Conservation (phyloP, 2,329 filamentous ascomycete genomes). For the Pyricularia grisea region DNA sequence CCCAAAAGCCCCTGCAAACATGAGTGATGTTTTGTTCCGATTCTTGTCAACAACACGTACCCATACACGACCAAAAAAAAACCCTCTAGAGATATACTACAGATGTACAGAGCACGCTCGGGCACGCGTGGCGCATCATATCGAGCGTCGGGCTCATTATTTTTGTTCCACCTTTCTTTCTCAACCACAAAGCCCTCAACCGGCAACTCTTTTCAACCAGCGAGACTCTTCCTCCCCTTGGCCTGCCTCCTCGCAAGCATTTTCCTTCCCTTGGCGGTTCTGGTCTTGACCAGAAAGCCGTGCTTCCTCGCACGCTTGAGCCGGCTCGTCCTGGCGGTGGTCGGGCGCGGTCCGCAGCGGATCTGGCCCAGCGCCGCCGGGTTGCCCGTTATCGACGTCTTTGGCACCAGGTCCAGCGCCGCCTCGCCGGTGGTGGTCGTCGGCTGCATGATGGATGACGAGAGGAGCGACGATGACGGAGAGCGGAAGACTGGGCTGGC, state of each 20-base stretch:
- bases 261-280: constrained; percentile 41
- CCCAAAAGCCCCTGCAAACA: not conserved
- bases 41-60: not conserved
- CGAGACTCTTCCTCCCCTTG: constrained; percentile 41
- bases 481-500: constrained; percentile 19
- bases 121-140: not conserved
- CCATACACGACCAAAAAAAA: not conserved
- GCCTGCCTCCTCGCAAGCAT: constrained; percentile 39
- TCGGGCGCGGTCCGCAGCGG: constrained; percentile 49
- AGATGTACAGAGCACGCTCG: not conserved
- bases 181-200: not conserved
- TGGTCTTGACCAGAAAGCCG: constrained; percentile 44
- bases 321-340: constrained; percentile 43
- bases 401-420: constrained; percentile 33
- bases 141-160: not conserved
- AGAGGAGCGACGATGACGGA: constrained; percentile 4
- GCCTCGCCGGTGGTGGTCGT: constrained; percentile 9
- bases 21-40: not conserved
- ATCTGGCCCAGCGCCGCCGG: constrained; percentile 44
- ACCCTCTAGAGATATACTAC: not conserved
- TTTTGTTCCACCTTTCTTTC: not conserved
- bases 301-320: constrained; percentile 50
- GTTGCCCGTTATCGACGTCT: constrained; percentile 37
- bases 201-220: constrained; percentile 14
- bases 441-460: constrained; percentile 9